Conservation (phyloP, 805 yeast genomes). For the Ogataea parapolymorpha region DNA sequence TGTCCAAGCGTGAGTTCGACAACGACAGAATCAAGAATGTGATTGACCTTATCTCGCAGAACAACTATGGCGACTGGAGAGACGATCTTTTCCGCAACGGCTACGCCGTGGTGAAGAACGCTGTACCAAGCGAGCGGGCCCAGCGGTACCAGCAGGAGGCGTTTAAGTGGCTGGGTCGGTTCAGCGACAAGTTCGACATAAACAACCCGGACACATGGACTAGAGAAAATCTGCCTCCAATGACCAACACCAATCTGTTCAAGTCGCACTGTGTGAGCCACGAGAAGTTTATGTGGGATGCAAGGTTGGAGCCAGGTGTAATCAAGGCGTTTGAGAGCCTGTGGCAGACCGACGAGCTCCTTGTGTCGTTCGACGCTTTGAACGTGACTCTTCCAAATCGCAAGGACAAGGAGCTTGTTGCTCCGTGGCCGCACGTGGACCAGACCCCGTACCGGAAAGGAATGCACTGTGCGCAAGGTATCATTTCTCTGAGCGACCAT, state of each 20-base stretch:
- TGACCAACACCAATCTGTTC: conserved; percentile 16
- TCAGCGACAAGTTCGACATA: conserved; percentile 23
- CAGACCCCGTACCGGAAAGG: conserved; percentile 33
- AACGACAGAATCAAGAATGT: not conserved
- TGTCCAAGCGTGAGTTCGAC: not conserved
- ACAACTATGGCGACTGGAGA: conserved; percentile 15
- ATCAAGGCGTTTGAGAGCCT: conserved; percentile 26
- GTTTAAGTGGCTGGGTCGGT: conserved; percentile 25
- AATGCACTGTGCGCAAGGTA: conserved; percentile 34
- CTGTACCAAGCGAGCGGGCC: conserved; percentile 27
- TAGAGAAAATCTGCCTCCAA: conserved; percentile 29
- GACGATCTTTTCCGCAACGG: conserved; percentile 30
- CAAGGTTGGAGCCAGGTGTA: conserved; percentile 30
- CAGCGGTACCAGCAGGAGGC: conserved; percentile 20
- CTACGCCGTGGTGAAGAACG: conserved; percentile 32
- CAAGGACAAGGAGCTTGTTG: conserved; percentile 12
- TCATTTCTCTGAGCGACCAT: conserved; percentile 24
- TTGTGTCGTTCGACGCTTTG: conserved; percentile 34
- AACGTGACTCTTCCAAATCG: conserved; percentile 30
- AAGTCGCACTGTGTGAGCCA: conserved; percentile 25
- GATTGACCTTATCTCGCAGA: not conserved
- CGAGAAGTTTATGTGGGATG: conserved; percentile 35
- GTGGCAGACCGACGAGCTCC: conserved; percentile 34
- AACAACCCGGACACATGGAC: conserved; percentile 30
- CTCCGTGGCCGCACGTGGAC: conserved; percentile 35